A percentile compares a stretch with the other conserved stretches of the same genome.
Conservation (phyloP, 371 early-diverging fungal species). For the Apophysomyces sp. region DNA sequence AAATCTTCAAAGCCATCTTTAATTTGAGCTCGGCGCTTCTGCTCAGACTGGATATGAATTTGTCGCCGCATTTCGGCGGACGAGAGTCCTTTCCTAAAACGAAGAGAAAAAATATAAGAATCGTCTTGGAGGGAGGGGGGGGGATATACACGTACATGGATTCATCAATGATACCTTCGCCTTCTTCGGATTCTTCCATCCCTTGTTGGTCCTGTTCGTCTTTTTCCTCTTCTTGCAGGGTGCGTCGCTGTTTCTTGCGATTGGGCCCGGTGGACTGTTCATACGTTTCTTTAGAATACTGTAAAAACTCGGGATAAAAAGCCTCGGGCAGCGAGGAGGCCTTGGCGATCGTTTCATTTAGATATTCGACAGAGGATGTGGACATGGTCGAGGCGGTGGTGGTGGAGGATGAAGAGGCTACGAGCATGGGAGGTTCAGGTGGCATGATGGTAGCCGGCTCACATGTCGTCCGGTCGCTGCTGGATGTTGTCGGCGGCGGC, state of each 20-base stretch:
- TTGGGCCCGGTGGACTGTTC: conserved; percentile 33
- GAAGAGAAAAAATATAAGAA: neutral
- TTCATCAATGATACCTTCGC: conserved; percentile 10
- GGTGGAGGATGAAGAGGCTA: conserved; percentile 41
- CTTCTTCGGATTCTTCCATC: conserved; percentile 23
- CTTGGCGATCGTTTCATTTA: conserved; percentile 37
- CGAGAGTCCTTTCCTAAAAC: conserved; percentile 10
- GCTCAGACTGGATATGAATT: conserved; percentile 52
- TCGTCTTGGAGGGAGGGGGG: neutral
- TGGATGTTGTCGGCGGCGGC: neutral
- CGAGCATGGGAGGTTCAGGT: conserved; percentile 40
- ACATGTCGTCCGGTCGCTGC: conserved; percentile 6
- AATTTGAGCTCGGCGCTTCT: conserved; percentile 49
- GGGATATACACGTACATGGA: conserved; percentile 1
- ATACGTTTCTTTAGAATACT: conserved; percentile 35
- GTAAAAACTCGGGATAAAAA: conserved; percentile 37
- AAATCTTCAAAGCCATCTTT: conserved; percentile 41
- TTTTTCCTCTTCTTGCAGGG: conserved; percentile 3
- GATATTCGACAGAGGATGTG: conserved; percentile 30
- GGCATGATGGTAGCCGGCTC: conserved; percentile 39
- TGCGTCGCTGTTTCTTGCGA: conserved; percentile 29
- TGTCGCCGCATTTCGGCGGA: conserved; percentile 38
- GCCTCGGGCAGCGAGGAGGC: conserved; percentile 36
- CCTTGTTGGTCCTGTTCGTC: conserved; percentile 13
- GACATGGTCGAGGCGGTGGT: conserved; percentile 33